These are phyloP conservation scores for Coemansia javaensis DNA, from an alignment of 192 early-diverging fungal genomes.

Conservation along the genomic window DNA sequence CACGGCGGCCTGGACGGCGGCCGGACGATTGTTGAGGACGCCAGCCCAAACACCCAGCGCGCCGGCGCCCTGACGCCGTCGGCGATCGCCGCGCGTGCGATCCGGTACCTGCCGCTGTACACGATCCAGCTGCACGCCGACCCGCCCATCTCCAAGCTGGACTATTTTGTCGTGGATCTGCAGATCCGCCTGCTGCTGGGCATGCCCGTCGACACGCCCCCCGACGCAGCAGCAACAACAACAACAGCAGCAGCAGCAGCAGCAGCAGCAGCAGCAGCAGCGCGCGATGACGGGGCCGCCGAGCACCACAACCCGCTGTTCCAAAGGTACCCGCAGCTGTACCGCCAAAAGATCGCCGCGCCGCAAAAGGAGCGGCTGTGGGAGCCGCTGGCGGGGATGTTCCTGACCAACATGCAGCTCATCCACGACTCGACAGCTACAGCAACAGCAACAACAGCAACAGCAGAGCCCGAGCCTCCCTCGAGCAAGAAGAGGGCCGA, in stretches of 20 bases:
- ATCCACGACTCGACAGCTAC: conserved; percentile 23
- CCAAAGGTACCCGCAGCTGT: conserved; percentile 57
- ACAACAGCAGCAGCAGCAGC: no score
- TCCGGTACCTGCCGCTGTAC: conserved; percentile 61
- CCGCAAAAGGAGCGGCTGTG: conserved; percentile 66
- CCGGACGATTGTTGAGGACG: conserved; percentile 25
- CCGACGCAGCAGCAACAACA: no score
- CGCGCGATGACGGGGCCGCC: background rate
- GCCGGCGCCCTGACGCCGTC: conserved; percentile 17
- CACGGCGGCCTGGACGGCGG: conserved; percentile 10
- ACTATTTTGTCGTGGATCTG: conserved; percentile 64
- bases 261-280: no score
- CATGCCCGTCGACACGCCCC: conserved; percentile 36
- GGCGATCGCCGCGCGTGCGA: conserved; percentile 48
- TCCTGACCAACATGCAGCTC: conserved; percentile 36
- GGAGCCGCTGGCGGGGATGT: conserved; percentile 66
- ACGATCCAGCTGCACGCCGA: conserved; percentile 60
- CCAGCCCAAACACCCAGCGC: background rate
- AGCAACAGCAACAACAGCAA: no score
- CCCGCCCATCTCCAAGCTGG: conserved; percentile 30
- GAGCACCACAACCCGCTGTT: conserved; percentile 47
- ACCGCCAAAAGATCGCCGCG: conserved; percentile 48
- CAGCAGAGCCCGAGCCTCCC: no score
- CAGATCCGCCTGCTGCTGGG: conserved; percentile 62
- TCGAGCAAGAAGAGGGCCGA: background rate